Percentiles rank a stretch among this genome's conserved stretches.
Evolutionary conservation across 1,284 basidiomycete species (phyloP).

Genomic region (Rhodofomes roseus): DNA sequence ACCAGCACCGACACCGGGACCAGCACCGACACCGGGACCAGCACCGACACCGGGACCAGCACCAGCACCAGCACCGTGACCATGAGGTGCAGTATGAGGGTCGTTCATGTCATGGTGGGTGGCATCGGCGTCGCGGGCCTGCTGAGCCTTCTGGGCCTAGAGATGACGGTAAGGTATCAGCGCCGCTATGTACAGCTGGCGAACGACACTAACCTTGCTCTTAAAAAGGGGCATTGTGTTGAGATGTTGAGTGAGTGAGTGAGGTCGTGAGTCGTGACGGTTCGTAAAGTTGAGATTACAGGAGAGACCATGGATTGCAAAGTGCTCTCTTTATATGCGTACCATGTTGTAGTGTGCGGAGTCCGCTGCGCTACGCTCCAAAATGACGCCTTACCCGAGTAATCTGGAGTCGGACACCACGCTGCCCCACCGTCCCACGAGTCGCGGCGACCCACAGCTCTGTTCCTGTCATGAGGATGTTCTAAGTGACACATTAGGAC

Average conservation of each 20-base stretch:
- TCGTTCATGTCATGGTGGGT: background rate
- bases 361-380: background rate
- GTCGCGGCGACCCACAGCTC: too few species aligned
- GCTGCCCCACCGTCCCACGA: too few species aligned
- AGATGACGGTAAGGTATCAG: background rate
- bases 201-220: constrained; percentile 1
- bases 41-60: too few species aligned
- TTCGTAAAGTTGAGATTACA: background rate
- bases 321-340: background rate
- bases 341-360: background rate
- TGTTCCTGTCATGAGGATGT: too few species aligned
- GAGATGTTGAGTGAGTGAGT: background rate
- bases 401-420: too few species aligned
- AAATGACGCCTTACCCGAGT: too few species aligned
- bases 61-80: background rate
- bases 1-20: background rate
- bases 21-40: background rate
- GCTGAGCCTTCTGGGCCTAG: background rate
- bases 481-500: too few species aligned
- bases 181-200: background rate
- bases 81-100: background rate
- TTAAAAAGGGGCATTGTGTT: constrained; percentile 2
- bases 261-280: background rate
- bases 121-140: background rate
- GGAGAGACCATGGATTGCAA: too few species aligned